Evolutionary conservation across 176 grass and related monocot genomes (phyloP), one percentile per base, ranked within the genome.

Genomic region (Dendrocalamus sinicus): DNA sequence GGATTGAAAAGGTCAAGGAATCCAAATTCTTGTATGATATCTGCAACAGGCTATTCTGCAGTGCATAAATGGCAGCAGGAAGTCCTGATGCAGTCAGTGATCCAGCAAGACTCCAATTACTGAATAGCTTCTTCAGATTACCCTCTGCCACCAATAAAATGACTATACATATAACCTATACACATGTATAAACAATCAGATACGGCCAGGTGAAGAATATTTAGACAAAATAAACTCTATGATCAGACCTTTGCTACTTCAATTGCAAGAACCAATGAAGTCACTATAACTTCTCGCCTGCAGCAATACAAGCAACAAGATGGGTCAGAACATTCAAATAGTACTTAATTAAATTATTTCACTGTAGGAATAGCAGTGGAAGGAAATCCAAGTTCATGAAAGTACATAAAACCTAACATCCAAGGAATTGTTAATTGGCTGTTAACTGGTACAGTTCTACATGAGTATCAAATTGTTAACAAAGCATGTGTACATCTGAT

Each of bases 21-120:
- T 98, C 96, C 67, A 98, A 89, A 86, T 98, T 95, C 83, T 95
- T 98, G 90, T 98, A 98, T 67, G 96, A 95, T 83, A 98, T 95
- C 82, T 95, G 96, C 79, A 98, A 74, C 75, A 98, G 76, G 66
- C 93, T 98, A 85, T 98, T 98, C 85, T 98, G 96, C 74, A 98
- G 62, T 40, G 93, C 96, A 80, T 98, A 98, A 23, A 98, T 98
- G 43, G 93, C 96, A 86, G 96, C 96, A 78, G 96, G 93, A 85
- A 95, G 90, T 77, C 88, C 96, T 72, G 96, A 98, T 12, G 96
- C 93, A 72, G 90, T 98, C 61, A 98, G 78, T 72, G 96, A 95
- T 71, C 88, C 88, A 84, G 83, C 26, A 67, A 98, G 84, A 73
- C 26, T 94, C 96, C 96, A 98, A 40, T 92, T 66, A 68, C 84